Conservation (phyloP, 495 filamentous ascomycete species). For the Lasiosphaeriaceae sp. region DNA sequence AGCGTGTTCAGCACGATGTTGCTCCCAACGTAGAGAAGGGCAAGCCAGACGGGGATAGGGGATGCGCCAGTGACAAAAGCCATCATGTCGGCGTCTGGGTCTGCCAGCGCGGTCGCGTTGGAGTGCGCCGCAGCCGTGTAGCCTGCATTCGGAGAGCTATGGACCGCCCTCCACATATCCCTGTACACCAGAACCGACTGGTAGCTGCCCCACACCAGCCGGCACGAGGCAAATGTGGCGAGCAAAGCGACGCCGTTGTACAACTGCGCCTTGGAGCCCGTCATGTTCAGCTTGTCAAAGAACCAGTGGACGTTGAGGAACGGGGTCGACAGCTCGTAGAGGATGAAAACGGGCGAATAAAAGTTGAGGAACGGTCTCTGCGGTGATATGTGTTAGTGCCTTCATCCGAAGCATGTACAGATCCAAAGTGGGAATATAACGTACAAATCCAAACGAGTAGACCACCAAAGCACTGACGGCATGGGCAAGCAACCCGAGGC, state of each 20-base stretch:
- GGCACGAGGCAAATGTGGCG: slow-evolving; percentile 77
- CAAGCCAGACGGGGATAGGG: slow-evolving; percentile 75
- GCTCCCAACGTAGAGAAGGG: slow-evolving; percentile 65
- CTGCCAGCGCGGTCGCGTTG: slow-evolving; percentile 26
- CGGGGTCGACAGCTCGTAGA: slow-evolving; percentile 94
- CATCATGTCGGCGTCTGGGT: slow-evolving; percentile 42
- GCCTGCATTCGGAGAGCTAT: slow-evolving; percentile 29
- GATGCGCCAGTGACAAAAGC: slow-evolving; percentile 40
- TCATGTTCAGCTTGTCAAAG: slow-evolving; percentile 94
- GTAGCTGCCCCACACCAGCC: slow-evolving; percentile 88
- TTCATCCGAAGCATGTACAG: neutral
- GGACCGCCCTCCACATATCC: slow-evolving; percentile 70
- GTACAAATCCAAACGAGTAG: slow-evolving; percentile 88
- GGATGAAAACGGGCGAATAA: slow-evolving; percentile 86
- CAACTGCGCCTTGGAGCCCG: slow-evolving; percentile 72
- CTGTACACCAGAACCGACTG: slow-evolving; percentile 70
- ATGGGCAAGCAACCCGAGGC: slow-evolving; percentile 84
- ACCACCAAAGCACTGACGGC: slow-evolving; percentile 80
- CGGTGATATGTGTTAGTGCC: neutral
- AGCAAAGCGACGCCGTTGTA: slow-evolving; percentile 80
- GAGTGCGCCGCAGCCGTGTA: slow-evolving; percentile 27
- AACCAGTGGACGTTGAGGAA: slow-evolving; percentile 99
- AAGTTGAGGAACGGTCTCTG: slow-evolving; percentile 92
- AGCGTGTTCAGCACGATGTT: slow-evolving; percentile 81
- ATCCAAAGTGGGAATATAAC: slow-evolving; percentile 32